A percentile compares a stretch with the other conserved stretches of the same genome.
phyloP scores from a whole-genome alignment of 805 yeast species.

The Saccharomycopsis lassenensis region DNA sequence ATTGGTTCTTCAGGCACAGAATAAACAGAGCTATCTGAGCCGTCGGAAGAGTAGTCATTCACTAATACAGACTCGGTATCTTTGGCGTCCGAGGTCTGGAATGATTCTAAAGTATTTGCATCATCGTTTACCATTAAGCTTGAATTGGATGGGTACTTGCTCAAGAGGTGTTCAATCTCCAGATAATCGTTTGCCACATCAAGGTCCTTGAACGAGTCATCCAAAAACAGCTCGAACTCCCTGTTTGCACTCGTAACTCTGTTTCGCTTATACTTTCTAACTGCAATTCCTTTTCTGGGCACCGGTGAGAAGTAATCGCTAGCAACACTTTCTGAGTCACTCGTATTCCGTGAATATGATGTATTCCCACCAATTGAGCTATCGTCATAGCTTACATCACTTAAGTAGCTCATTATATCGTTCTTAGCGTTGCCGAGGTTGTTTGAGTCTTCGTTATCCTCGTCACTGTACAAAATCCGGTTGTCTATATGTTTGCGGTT shows the following conservation, averaged over 20 bases:
- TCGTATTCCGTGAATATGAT: background rate
- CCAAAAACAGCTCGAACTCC: background rate
- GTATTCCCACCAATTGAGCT: background rate
- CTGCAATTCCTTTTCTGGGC: conserved; percentile 13
- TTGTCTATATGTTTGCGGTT: conserved; percentile 9
- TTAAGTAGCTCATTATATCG: background rate
- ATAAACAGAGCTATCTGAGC: no score
- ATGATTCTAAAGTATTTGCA: no score
- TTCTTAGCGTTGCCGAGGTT: no score
- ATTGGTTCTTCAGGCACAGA: no score
- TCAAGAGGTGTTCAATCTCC: conserved; percentile 4
- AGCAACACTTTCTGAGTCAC: no score
- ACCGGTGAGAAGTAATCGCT: no score
- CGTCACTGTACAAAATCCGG: conserved; percentile 1
- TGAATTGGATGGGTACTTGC: no score
- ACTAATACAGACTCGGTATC: no score
- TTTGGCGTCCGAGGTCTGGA: no score
- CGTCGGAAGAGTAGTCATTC: no score
- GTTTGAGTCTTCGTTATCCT: background rate
- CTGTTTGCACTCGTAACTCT: background rate
- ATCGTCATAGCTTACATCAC: conserved; percentile 1
- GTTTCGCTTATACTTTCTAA: conserved; percentile 4
- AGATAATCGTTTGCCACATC: background rate
- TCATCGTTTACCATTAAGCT: no score
- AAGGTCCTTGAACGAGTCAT: background rate